Percentiles rank a stretch among this genome's conserved stretches.
Conservation (phyloP, 371 early-diverging fungal genomes). For the Mucor indicus region DNA sequence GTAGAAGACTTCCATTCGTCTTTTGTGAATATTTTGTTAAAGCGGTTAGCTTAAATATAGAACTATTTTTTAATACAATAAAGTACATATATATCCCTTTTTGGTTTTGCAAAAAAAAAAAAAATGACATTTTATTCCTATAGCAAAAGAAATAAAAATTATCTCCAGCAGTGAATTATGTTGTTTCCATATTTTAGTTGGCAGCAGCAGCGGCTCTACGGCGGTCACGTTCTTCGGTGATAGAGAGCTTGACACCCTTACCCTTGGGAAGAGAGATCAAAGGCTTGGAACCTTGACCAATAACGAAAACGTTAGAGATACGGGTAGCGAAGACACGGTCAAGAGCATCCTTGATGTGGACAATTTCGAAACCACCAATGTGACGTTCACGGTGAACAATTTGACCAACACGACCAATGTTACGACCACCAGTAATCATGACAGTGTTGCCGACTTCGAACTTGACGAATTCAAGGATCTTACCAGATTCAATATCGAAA, state of each 20-base stretch:
- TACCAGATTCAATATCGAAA: constrained; percentile 91
- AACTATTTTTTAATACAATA: neutral
- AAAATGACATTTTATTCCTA: neutral
- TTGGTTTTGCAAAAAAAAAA: neutral
- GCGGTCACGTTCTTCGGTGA: constrained; percentile 93
- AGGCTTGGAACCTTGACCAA: constrained; percentile 76
- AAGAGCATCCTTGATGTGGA: constrained; percentile 89
- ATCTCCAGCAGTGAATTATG: neutral
- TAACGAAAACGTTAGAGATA: constrained; percentile 89
- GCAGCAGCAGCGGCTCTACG: constrained; percentile 62
- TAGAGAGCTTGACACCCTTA: constrained; percentile 33
- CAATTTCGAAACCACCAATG: constrained; percentile 96
- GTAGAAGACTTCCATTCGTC: constrained; percentile 25
- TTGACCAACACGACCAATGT: constrained; percentile 99
- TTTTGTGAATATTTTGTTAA: constrained; percentile 20
- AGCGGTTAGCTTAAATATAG: constrained; percentile 4
- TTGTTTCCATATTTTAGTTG: constrained; percentile 30
- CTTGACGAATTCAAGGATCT: constrained; percentile 93
- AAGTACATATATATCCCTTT: neutral
- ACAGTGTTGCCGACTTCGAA: constrained; percentile 96
- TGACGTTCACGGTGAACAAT: constrained; percentile 97
- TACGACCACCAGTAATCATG: constrained; percentile 98
- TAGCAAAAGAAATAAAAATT: neutral
- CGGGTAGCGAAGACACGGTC: constrained; percentile 91
- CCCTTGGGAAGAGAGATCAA: constrained; percentile 78